Evolutionary conservation across 352 stramenopile species (phyloP), one percentile per base, ranked within the genome.

Genomic region (Thalassiosira livingstoniorum): DNA sequence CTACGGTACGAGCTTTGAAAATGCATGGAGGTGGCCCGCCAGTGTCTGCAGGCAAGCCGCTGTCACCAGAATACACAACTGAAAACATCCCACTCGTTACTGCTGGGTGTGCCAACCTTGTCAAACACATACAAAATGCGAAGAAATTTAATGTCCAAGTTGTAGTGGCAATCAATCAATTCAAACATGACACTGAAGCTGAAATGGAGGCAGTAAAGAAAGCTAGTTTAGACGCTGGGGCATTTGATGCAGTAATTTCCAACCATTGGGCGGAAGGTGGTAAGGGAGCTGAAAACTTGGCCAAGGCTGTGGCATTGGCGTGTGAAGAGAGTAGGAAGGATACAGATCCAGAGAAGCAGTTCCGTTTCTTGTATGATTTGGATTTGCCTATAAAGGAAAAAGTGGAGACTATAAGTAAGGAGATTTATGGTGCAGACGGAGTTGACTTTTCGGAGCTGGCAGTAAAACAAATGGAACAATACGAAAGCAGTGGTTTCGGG

Each of bases 21-120:
- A 98, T 99, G 96, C 97, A 99, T 91, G 98, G 98, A 35, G 97
- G 98, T n/a, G 98, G 97, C 18, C 96, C 97, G 62, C 96, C 96
- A 35, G 97, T 99, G 21, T 94, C 94, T 35, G 96, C 97, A 13
- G 97, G 96, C 3, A 97, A 98, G 74, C 96, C 96, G 39, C 90
- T 99, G 76, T 71, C 92, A 67, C 87, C 92, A 1, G 97, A 98
- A 80, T 99, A 99, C 83, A 94, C 96, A 15, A 88, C 98, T 61
- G 97, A 99, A 86, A 98, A 99, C 84, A 80, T 99, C 0, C 96
- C 98, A 53, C 85, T 99, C n/a, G 85, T 99, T 2, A 81, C 92
- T 34, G 90, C 90, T 75, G 97, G 98, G 25, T 97, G 93, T 57
- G 92, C 91, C 42, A 99, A 99, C 87, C 67, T 94, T 2, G 84